A percentile compares a stretch with the other conserved stretches of the same genome.
Evolutionary conservation across 768 basidiomycete species (phyloP).

Genomic region (Russula sp.): DNA sequence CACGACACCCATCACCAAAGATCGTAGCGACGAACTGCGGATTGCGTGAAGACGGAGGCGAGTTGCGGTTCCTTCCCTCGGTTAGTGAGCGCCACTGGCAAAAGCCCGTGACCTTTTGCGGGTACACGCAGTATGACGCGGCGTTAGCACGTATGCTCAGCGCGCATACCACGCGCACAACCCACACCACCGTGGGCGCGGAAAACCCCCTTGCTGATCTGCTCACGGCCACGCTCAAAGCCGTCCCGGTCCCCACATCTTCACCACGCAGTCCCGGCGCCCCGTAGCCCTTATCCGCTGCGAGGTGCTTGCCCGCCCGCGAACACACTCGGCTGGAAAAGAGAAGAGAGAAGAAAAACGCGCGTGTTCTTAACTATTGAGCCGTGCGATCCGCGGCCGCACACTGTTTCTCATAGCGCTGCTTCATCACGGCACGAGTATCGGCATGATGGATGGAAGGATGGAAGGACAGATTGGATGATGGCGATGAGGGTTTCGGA

Average conservation of each 20-base stretch:
- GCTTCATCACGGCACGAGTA: neutral
- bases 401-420: neutral
- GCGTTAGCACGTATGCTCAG: conserved; percentile 17
- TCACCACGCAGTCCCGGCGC: neutral
- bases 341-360: neutral
- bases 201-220: too few species aligned
- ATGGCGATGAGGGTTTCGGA: neutral
- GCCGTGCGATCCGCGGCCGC: conserved; percentile 11
- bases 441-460: neutral
- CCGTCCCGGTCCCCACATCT: neutral
- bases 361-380: neutral
- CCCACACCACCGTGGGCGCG: too few species aligned
- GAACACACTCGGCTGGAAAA: neutral
- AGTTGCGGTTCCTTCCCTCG: neutral
- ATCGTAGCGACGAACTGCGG: neutral
- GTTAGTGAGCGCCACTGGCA: conserved; percentile 3
- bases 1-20: neutral
- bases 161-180: neutral
- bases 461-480: neutral
- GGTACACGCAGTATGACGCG: conserved; percentile 2
- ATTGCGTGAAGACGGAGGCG: neutral
- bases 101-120: conserved; percentile 15
- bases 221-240: neutral
- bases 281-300: neutral
- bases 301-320: neutral